Evolutionary conservation across 2,329 filamentous ascomycete genomes (phyloP), one percentile per base, ranked within the genome.

Genomic region (Leptographium radiaticola): DNA sequence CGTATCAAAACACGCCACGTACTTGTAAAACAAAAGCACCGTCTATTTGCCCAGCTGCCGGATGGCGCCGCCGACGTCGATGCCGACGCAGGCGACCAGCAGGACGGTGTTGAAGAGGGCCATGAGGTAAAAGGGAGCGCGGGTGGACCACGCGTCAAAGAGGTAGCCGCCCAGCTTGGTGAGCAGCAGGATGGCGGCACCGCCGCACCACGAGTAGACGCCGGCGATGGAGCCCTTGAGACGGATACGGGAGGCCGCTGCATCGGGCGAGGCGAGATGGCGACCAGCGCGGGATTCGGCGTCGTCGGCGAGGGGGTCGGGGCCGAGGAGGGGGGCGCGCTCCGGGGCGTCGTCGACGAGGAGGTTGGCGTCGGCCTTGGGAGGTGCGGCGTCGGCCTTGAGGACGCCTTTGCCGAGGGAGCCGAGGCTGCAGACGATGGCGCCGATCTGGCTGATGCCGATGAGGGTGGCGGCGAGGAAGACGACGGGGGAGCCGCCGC

Each of bases 171-270:
- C 93, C 5, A 93, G 67, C 69, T 98, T 98, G 0, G 93, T 97
- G 16, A 98, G 76, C 6, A 97, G 69, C 53, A 98, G 68, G 52
- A 98, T 98, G 0, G 90, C 93, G 1, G 83, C 86, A 15, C 91
- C 93, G 12, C 93, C 93, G 54, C 86, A 89, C 58, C 95, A 80
- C 52, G 87, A 94, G 68, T 98, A 98, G 1, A 96, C 84, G 2
- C 93, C 93, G 0, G 93, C 91, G 60, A 98, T 93, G 15, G 88
- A 91, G 13, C 93, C 93, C 70, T 97, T 97, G 52, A 97, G 77
- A 34, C 75, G 70, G 40, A 81, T 75, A 15, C 78, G 69, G 10
- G 76, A 76, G 16, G 69, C 64, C 0, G 66, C 69, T 13, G 31
- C 25, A 11, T 12, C 25, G 25, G 49, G 8, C 2, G 36, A 18